Percentiles rank a stretch among this genome's conserved stretches.
These are phyloP conservation scores for Pinus taeda DNA, from an alignment of 75 land plant species.

Conservation along the genomic window DNA sequence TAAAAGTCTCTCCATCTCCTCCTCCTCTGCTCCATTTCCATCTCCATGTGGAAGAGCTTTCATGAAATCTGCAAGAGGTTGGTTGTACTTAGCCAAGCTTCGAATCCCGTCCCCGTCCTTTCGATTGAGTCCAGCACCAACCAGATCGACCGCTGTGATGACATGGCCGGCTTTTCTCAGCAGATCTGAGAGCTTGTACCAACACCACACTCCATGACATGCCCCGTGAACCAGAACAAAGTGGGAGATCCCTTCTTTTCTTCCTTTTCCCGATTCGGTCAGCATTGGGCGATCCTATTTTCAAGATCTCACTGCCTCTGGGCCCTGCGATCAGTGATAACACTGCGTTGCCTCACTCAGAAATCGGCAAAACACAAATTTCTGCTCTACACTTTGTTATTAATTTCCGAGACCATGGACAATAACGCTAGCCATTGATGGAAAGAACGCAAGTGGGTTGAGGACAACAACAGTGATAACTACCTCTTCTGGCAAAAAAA, in stretches of 20 bases:
- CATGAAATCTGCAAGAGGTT: constrained; percentile 58
- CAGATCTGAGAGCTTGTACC: constrained; percentile 59
- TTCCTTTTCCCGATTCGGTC: no score
- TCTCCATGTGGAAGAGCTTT: constrained; percentile 20
- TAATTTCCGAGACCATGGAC: no score
- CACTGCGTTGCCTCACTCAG: no score
- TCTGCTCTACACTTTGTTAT: no score
- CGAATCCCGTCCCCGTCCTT: constrained; percentile 35
- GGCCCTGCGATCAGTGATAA: no score
- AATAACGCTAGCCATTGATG: no score
- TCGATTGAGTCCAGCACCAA: constrained; percentile 44
- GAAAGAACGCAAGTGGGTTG: no score
- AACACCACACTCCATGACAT: constrained; percentile 71
- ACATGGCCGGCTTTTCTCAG: constrained; percentile 53
- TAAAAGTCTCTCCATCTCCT: neutral
- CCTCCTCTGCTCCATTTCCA: neutral
- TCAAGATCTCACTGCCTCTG: no score
- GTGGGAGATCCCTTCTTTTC: constrained; percentile 14
- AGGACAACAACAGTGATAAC: no score
- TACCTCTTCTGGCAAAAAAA: no score
- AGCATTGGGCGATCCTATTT: no score
- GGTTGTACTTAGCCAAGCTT: constrained; percentile 51
- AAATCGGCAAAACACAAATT: no score
- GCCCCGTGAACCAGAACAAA: constrained; percentile 75
- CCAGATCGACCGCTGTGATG: constrained; percentile 59